Evolutionary conservation across 2,329 filamentous ascomycete species (phyloP), one percentile per base, ranked within the genome.

Genomic region (Curvularia lunata): DNA sequence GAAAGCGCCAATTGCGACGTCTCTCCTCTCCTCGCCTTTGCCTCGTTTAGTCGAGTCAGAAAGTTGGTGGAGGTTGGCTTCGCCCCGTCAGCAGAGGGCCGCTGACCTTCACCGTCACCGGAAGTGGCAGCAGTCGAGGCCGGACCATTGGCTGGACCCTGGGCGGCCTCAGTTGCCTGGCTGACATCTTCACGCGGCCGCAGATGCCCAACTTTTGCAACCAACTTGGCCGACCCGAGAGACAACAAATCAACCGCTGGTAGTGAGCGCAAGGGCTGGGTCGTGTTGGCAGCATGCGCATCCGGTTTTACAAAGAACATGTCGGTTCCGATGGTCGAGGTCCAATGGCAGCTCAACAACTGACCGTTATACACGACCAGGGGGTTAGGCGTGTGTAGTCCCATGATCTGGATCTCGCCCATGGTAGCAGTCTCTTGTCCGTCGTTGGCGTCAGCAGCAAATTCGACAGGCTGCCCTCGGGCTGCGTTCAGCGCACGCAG

Each of bases 311-410:
- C 83, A 68, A 97, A 89, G 41, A 96, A 85, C 63, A 93, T 80
- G 65, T 96, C 91, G 0, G 92, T 96, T 34, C 94, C 94, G 42
- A 96, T 85, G 58, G 92, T 89, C 60, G 91, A 87, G 10, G 86
- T 85, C 94, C 94, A 98, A 45, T 86, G 80, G 63, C 92, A 94
- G 62, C 86, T 87, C 72, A 93, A 95, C 21, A 96, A 80, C 61
- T 88, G 86, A 28, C 90, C 90, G 56, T 89, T 85, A 77, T 96
- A 96, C 21, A 90, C 89, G 58, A 97, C 83, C 27, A 97, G 80
- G 0, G 94, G 94, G 48, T 90, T 89, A 2, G 79, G 70, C 1
- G 88, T 88, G 75, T 96, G 90, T 3, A 97, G 82, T 27, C 91
- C 92, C n/a, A 95, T 81, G 49, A 97, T 88, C 71, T 97, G 92